Conservation (phyloP, 306 rosid species). For the Pyrus betulifolia region DNA sequence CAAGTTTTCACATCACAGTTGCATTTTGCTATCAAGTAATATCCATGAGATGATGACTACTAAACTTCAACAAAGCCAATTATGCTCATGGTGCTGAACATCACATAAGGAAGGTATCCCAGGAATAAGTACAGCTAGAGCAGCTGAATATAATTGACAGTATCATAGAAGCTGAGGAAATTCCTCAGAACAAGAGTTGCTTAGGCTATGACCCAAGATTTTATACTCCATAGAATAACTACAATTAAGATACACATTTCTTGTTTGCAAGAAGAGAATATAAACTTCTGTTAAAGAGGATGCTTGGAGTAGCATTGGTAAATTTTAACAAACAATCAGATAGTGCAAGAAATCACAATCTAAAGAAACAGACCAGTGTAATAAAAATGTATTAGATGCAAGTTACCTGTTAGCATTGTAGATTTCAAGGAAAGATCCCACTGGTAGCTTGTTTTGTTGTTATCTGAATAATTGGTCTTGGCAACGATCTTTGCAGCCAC, state of each 20-base stretch:
- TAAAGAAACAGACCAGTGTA: not conserved
- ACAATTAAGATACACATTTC: not conserved
- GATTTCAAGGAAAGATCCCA: slow-evolving; percentile 83
- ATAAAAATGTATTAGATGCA: not conserved
- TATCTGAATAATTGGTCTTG: slow-evolving; percentile 48
- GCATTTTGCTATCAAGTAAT: not conserved
- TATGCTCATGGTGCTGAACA: not conserved
- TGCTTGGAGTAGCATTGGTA: not conserved
- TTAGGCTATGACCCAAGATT: not conserved
- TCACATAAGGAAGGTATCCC: not conserved
- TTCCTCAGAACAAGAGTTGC: not conserved
- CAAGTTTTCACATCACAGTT: too few species aligned
- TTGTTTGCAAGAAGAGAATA: not conserved
- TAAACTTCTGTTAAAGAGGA: not conserved
- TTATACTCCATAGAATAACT: not conserved
- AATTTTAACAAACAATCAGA: not conserved
- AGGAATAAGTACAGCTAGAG: not conserved
- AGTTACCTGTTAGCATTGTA: slow-evolving; percentile 48
- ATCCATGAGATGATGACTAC: not conserved
- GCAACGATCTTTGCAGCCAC: slow-evolving; percentile 66
- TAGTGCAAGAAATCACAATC: not conserved
- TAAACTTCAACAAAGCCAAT: not conserved
- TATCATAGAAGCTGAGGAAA: not conserved
- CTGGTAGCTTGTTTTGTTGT: slow-evolving; percentile 32
- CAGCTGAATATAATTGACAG: not conserved